These are phyloP conservation scores for Colletotrichum melonis DNA, from an alignment of 2,329 filamentous ascomycete genomes.

Conservation along the genomic window DNA sequence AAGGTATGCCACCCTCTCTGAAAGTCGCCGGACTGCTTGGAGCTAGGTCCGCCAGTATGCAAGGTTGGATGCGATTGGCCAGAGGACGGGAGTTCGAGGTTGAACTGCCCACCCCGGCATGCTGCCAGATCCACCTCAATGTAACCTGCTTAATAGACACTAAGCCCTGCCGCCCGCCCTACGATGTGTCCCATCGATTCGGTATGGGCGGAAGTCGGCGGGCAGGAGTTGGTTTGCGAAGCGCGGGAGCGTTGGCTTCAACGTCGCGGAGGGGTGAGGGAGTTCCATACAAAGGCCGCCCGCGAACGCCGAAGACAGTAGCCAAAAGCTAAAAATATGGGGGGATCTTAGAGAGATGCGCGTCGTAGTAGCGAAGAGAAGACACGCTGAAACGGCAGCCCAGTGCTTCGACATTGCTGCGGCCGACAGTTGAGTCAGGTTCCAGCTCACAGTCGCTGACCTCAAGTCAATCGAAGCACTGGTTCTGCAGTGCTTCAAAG, in stretches of 20 bases:
- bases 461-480: background rate
- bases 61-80: constrained; percentile 7
- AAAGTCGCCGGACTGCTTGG: constrained; percentile 1
- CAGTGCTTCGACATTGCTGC: background rate
- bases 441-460: background rate
- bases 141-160: constrained; percentile 10
- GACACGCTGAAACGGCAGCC: constrained; percentile 14
- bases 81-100: background rate
- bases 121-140: constrained; percentile 7
- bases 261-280: background rate
- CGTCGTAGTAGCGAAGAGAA: background rate
- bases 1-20: background rate
- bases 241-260: background rate
- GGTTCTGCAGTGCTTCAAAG: constrained; percentile 7
- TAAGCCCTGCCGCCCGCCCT: constrained; percentile 14
- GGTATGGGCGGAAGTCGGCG: background rate
- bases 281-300: background rate
- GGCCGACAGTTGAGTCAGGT: constrained; percentile 9
- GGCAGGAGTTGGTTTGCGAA: background rate
- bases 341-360: background rate
- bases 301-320: background rate
- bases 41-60: background rate
- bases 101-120: constrained; percentile 1
- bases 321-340: constrained; percentile 27
- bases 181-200: background rate